phyloP scores from a whole-genome alignment of 2,329 filamentous ascomycete species.

The Pseudogymnoascus sp. region DNA sequence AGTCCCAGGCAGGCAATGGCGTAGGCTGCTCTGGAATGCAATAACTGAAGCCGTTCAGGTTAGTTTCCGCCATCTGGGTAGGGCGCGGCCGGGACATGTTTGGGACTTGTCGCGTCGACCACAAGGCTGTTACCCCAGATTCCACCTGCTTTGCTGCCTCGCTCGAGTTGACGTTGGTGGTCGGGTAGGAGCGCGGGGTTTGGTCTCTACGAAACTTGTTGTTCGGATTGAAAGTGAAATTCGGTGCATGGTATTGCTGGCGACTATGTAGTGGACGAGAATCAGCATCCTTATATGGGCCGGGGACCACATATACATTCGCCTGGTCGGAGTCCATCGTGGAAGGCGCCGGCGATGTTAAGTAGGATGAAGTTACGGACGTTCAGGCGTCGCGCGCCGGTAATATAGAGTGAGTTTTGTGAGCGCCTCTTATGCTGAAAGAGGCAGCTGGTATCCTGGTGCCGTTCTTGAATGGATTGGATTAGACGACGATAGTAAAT shows the following conservation, averaged over 20 bases:
- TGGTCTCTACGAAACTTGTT: conserved; percentile 42
- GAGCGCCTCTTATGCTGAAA: neutral
- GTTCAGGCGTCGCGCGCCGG: neutral
- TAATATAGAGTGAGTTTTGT: neutral
- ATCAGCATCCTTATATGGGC: conserved; percentile 12
- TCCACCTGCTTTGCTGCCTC: conserved; percentile 44
- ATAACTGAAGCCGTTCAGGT: conserved; percentile 44
- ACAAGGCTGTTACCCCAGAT: conserved; percentile 40
- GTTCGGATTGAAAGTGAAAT: conserved; percentile 43
- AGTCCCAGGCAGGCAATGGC: conserved; percentile 49
- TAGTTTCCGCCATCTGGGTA: conserved; percentile 49
- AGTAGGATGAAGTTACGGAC: neutral
- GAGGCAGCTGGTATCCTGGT: neutral
- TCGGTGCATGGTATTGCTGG: conserved; percentile 42
- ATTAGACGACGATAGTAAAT: neutral
- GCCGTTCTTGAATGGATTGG: neutral
- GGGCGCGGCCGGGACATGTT: conserved; percentile 43
- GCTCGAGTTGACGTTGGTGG: conserved; percentile 44
- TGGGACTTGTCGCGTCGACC: conserved; percentile 48
- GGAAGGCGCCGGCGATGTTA: conserved; percentile 21
- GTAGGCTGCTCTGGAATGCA: conserved; percentile 47
- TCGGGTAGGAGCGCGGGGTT: conserved; percentile 36
- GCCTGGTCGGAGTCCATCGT: conserved; percentile 46
- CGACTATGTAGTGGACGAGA: conserved; percentile 38
- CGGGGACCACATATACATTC: conserved; percentile 41